Evolutionary conservation across 2,329 filamentous ascomycete species (phyloP).

Genomic region (Aspergillus thermomutatus): DNA sequence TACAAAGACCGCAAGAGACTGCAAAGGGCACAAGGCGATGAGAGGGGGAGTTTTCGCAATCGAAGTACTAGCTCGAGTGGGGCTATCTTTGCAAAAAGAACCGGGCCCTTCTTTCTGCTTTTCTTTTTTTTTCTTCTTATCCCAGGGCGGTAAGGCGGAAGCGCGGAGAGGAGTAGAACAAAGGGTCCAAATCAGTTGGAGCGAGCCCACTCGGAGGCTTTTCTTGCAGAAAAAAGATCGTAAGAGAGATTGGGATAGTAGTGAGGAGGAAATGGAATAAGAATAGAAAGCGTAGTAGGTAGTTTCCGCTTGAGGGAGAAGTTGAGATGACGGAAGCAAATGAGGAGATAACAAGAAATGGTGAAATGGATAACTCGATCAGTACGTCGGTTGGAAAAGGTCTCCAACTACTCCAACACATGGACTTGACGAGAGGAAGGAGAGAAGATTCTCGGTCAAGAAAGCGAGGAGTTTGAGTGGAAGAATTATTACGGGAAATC

Average conservation of each 20-base stretch:
- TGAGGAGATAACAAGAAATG: not conserved
- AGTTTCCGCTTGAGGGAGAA: not conserved
- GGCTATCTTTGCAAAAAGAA: conserved; percentile 30
- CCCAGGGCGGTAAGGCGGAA: conserved; percentile 14
- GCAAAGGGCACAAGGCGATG: conserved; percentile 7
- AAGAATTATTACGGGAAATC: not conserved
- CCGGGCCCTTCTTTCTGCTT: conserved; percentile 13
- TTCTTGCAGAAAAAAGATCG: not conserved
- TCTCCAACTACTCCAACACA: not conserved
- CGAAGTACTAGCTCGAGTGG: conserved; percentile 37
- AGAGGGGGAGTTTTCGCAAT: conserved; percentile 28
- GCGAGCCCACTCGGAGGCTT: not conserved
- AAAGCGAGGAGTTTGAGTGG: not conserved
- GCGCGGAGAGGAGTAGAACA: conserved; percentile 6
- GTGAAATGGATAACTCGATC: not conserved
- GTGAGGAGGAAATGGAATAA: not conserved
- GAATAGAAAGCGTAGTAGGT: not conserved
- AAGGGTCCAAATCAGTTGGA: conserved; percentile 1
- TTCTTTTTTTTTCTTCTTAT: not conserved
- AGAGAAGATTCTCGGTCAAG: not conserved
- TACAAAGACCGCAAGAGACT: conserved; percentile 25
- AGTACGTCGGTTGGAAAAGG: not conserved
- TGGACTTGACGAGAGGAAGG: not conserved
- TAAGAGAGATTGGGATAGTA: conserved; percentile 2
- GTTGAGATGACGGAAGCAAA: conserved; percentile 1